These are phyloP conservation scores for Podospora didyma DNA, from an alignment of 495 filamentous ascomycete species.

Conservation along the genomic window DNA sequence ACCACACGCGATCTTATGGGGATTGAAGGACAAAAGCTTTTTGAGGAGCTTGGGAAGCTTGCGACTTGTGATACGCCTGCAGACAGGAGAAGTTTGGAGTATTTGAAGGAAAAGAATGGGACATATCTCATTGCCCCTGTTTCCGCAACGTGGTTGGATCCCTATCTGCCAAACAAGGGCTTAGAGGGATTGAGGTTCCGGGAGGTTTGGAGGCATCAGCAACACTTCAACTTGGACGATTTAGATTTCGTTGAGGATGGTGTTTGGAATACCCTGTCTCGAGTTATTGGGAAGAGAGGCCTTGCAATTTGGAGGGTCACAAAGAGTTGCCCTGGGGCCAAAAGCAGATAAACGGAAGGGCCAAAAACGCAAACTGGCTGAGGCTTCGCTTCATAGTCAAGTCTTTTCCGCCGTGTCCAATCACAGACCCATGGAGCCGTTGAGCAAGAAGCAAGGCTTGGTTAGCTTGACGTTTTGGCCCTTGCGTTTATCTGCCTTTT, in stretches of 20 bases:
- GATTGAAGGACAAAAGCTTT: slow-evolving; percentile 56
- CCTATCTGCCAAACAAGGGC: slow-evolving; percentile 47
- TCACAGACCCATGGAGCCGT: too few relatives aligned
- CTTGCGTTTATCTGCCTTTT: too few relatives aligned
- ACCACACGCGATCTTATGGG: slow-evolving; percentile 83
- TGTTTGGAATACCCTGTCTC: slow-evolving; percentile 63
- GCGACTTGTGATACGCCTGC: slow-evolving; percentile 56
- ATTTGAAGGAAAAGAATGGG: slow-evolving; percentile 47
- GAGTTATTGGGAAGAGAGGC: slow-evolving; percentile 78
- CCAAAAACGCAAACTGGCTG: too few relatives aligned
- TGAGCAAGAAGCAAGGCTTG: too few relatives aligned
- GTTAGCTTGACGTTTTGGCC: too few relatives aligned
- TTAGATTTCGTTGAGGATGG: slow-evolving; percentile 86
- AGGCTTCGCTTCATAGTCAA: too few relatives aligned
- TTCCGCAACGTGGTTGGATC: slow-evolving; percentile 71
- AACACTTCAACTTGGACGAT: slow-evolving; percentile 89
- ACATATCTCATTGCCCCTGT: slow-evolving; percentile 66
- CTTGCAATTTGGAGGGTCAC: slow-evolving; percentile 75
- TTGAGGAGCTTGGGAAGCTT: slow-evolving; percentile 53
- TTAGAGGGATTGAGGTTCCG: slow-evolving; percentile 50
- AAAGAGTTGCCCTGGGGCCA: slow-evolving; percentile 39
- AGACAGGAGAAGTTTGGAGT: slow-evolving; percentile 45
- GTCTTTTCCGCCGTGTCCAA: too few relatives aligned
- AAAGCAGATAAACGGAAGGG: background rate
- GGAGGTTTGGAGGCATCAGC: slow-evolving; percentile 65